Percentiles rank a stretch among this genome's conserved stretches.
Evolutionary conservation across 805 yeast species (phyloP).

Genomic region (Wickerhamomyces rabaulensis): DNA sequence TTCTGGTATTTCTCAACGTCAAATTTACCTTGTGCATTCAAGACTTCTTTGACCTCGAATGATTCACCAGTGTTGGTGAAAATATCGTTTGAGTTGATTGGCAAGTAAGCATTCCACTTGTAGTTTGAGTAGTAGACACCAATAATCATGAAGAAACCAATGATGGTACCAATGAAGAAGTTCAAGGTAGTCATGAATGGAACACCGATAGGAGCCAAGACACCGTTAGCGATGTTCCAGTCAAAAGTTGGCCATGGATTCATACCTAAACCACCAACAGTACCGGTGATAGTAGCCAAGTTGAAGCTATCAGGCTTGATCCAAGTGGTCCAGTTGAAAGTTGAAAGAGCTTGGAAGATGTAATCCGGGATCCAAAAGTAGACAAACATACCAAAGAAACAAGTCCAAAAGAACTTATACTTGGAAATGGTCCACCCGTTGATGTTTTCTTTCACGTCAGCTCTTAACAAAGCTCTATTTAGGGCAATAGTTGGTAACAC

Average conservation of each 20-base stretch:
- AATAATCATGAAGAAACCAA: slow-evolving; percentile 29
- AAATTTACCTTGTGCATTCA: slow-evolving; percentile 36
- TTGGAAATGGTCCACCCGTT: slow-evolving; percentile 31
- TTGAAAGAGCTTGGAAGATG: slow-evolving; percentile 35
- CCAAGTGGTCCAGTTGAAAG: slow-evolving; percentile 56
- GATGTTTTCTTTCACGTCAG: slow-evolving; percentile 28
- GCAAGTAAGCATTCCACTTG: slow-evolving; percentile 34
- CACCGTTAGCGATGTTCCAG: slow-evolving; percentile 40
- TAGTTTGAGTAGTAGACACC: slow-evolving; percentile 36
- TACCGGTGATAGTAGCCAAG: slow-evolving; percentile 46
- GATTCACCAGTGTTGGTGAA: slow-evolving; percentile 46
- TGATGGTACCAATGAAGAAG: slow-evolving; percentile 28
- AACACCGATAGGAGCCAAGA: slow-evolving; percentile 35
- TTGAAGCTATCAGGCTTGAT: slow-evolving; percentile 45
- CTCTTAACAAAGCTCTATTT: slow-evolving; percentile 39
- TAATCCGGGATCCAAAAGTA: slow-evolving; percentile 44
- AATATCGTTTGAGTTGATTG: slow-evolving; percentile 43
- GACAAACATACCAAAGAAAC: slow-evolving; percentile 29
- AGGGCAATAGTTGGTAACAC: slow-evolving; percentile 42
- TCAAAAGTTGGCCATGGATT: slow-evolving; percentile 52
- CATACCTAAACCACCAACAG: slow-evolving; percentile 40
- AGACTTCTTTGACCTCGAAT: slow-evolving; percentile 41
- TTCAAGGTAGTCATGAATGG: slow-evolving; percentile 39
- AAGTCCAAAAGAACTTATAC: slow-evolving; percentile 30
- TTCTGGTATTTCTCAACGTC: slow-evolving; percentile 41